Base-by-base conservation (phyloP, 495 filamentous ascomycete genomes). In the Xylona heveae region DNA sequence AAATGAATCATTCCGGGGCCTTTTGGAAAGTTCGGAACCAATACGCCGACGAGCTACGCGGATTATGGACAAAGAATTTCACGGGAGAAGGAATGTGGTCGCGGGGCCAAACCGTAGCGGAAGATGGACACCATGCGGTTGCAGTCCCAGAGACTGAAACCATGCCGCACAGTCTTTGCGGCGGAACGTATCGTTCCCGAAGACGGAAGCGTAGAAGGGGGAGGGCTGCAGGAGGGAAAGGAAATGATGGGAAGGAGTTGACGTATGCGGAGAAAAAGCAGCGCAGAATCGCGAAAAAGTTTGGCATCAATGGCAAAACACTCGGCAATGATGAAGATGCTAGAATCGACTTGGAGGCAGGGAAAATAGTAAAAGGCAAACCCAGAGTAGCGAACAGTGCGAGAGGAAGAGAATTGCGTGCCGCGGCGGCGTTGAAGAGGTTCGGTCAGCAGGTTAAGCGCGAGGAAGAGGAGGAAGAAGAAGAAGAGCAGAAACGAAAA, bases 81-180 rank as follows among this genome's bases (percentile, higher is more conserved):
- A 74, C 66, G 0, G 78, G 78, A 0, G 78, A 85, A 35, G 78
- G 78, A 0, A 47, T 85, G 20, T 85, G 78, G 78, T 73, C 75
- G 2, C 45, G 63, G 13, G 78, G 78, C 0, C 57, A 63, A 29
- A 44, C 60, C 1, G 39, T 85, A 4, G 41, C 58, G 30, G 69
- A 62, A 3, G 74, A 70, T 5, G 48, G 58, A 31, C 75, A 65
- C 33, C 59, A 63, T 16, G 50, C 50, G 15, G 59, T 68, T 26
- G 53, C 46, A 4, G 55, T 67, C 7, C 53, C 51, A 3, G 57
- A 57, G 0, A 56, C 57, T 19, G 60, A 65, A 22, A 46, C 58
- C 3, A 44, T 78, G 6, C 71, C 72, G 1, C 61, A 68, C 33
- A 60, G 73, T 44, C 49, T 78, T 13, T 82, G 75, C 42, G 75